These are phyloP conservation scores for Multifurca ochricompacta DNA, from an alignment of 768 basidiomycete genomes.

Conservation along the genomic window DNA sequence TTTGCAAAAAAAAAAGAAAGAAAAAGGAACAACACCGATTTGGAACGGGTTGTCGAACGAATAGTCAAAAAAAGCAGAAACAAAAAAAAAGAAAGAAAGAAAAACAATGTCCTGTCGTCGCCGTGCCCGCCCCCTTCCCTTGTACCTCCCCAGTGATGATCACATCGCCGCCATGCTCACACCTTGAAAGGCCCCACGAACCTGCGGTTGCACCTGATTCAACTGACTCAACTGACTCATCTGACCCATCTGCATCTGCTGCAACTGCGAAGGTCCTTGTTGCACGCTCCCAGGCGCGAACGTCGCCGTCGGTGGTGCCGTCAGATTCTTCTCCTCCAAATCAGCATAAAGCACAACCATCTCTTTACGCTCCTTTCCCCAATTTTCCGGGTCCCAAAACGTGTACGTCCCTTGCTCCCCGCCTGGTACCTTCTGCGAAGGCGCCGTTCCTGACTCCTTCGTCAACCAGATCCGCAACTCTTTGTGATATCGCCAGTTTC, in stretches of 20 bases:
- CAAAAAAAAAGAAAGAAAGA: neutral
- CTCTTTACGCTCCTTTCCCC: constrained; percentile 28
- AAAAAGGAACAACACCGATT: neutral
- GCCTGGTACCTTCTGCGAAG: constrained; percentile 66
- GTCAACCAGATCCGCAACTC: constrained; percentile 77
- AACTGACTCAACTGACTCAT: constrained; percentile 10
- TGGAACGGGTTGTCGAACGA: too few relatives aligned
- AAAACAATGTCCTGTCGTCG: constrained; percentile 1
- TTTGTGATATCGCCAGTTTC: constrained; percentile 95
- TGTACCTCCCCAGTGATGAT: too few relatives aligned
- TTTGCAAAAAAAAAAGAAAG: neutral
- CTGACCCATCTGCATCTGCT: constrained; percentile 16
- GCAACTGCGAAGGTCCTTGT: constrained; percentile 6
- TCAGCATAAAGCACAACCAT: constrained; percentile 25
- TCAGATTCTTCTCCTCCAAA: constrained; percentile 23
- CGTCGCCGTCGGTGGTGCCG: constrained; percentile 13
- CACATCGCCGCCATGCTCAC: constrained; percentile 22
- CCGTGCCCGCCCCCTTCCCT: neutral
- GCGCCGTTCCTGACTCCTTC: constrained; percentile 71
- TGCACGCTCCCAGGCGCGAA: constrained; percentile 6
- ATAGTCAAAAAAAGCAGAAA: neutral
- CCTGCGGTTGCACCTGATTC: constrained; percentile 17
- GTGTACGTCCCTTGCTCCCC: constrained; percentile 67
- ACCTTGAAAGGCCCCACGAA: constrained; percentile 21
- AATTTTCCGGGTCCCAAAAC: constrained; percentile 33